Base-by-base conservation (phyloP, 257 asterid species). In the Eustoma russellianum region DNA sequence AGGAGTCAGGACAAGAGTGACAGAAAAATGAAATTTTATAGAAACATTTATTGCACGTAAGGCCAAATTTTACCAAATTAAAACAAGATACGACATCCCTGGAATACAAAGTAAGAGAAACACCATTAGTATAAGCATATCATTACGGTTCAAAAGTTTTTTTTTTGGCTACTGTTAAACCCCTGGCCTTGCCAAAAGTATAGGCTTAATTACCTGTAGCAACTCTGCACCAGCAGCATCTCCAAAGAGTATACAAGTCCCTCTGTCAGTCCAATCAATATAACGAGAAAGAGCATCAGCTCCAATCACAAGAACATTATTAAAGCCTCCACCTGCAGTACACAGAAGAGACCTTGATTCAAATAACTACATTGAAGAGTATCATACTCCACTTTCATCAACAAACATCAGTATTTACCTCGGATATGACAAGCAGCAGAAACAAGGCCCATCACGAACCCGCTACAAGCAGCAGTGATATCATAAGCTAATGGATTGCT, bases 401-500 rank as follows among this genome's bases (percentile, higher is more conserved):
- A 38, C 9, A 38, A 16, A 11, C 43, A 2, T 2, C 16, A 33
- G 41, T 40, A 17, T 59, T 65, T 61, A 92, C 99, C 97, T 83
- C 93, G 73, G 64, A 92, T 73, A 63, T 92, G 69, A 71, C 93
- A 85, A 61, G 95, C 86, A 57, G 97, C 99, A 60, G 99, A 85
- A 60, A 85, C 86, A 59, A 92, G 80, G 69, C 97, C 97, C 64
- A 85, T 56, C 59, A 88, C 57, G 59, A 92, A 92, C 62, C 97
- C 97, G 59, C 95, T 92, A 74, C 99, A 88, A 30, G 99, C 99
- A 65, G 97, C 97, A 7, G 97, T 88, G 56, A 92, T 92, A 60
- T 92, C 99, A 44, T 77, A 92, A 44, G 97, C 68, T 71, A 92
- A 65, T n/a, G 97, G 99, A 69, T 81, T 85, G 61, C 62, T 83